Conservation (phyloP, 208 protist genomes). For the Naegleria fowleri region DNA sequence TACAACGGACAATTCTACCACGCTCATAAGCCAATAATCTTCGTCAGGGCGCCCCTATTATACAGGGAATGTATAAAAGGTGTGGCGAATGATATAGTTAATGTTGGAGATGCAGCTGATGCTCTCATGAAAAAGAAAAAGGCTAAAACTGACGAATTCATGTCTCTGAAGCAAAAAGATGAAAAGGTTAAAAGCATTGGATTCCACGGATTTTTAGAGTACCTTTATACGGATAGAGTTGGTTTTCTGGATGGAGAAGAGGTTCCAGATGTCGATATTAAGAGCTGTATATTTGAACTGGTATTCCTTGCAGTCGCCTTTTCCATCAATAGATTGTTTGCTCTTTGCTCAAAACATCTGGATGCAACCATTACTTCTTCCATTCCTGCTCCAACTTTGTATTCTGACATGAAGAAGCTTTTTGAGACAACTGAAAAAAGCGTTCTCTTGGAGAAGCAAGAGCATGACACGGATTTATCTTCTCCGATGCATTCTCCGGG, state of each 20-base stretch:
- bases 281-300: not conserved
- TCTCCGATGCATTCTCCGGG: not conserved
- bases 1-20: not conserved
- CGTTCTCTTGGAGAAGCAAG: not conserved
- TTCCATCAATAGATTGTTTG: not conserved
- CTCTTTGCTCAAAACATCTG: not conserved
- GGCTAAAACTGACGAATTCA: not conserved
- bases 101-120: not conserved
- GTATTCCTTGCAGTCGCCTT: not conserved
- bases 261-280: not conserved
- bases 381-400: not conserved
- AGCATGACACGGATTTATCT: not conserved
- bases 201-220: not conserved
- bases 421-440: not conserved
- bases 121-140: not conserved
- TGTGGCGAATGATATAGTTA: not conserved
- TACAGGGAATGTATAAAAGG: not conserved
- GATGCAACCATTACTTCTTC: not conserved
- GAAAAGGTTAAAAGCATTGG: not conserved
- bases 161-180: not conserved
- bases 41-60: not conserved
- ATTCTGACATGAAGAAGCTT: not conserved
- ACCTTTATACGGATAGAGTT: slow-evolving; percentile 4
- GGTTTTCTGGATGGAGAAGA: not conserved
- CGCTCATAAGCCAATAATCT: not conserved